Base-by-base conservation (phyloP, 2,329 filamentous ascomycete genomes). In the Aaosphaeria arxii region DNA sequence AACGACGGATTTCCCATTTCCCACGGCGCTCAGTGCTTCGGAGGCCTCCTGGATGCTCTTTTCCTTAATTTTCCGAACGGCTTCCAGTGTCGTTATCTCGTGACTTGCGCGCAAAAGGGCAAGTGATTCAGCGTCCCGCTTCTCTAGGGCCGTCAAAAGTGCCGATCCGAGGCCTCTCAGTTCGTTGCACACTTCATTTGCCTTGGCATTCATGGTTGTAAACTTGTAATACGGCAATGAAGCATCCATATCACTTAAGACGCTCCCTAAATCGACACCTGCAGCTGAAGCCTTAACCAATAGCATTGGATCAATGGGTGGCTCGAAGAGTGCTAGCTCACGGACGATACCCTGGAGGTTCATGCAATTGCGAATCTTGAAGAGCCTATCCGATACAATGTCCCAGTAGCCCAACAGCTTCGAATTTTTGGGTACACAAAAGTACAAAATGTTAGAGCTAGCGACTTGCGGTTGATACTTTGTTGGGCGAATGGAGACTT, bases 341-440 rank as follows among this genome's bases (percentile, higher is more conserved):
- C 33, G 33, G 33, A 36, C 33, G 33, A 36, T n/a, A n/a, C 33
- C 33, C n/a, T 36, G 33, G n/a, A 41, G 24, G 39, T 41, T 41
- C 39, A 41, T 41, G 41, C 41, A 28, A 29, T 43, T 13, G 13
- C 29, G 41, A 6, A 43, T 43, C 41, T 43, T 43, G 41, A 43
- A 43, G 29, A 43, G 41, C 7, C 41, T 6, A 30, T 43, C 41
- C 13, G 41, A 24, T 11, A 43, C 41, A 30, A 13, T 24, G 29
- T 43, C 41, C 41, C 41, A 43, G 11, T 28, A 28, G 5, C 7
- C 13, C 41, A 43, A 36, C 3, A 36, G 33, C n/a, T 36, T 36
- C 33, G 7, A 9, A n/a, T 36, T 36, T 9, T 9, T 9, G 33
- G 33, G 33, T 9, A 36, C 33, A n/a, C 33, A 36, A n/a, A 36